Evolutionary conservation across 192 early-diverging fungal species (phyloP), one percentile per base, ranked within the genome.

Genomic region (Dissophora globulifera): DNA sequence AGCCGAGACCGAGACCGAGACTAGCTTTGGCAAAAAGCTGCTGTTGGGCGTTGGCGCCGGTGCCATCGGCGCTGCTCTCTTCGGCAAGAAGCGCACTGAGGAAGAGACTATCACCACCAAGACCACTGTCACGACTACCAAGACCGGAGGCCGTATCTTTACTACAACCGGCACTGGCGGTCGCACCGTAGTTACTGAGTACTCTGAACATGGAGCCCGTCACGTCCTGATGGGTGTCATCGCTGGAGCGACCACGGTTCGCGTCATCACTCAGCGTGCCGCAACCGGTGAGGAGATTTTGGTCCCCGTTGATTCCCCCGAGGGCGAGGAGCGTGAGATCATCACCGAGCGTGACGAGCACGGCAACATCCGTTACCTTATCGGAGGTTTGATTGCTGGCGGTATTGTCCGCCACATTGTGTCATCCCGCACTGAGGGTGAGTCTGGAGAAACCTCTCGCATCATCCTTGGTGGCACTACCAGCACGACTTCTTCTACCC

Each of bases 151-250:
- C 51, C 54, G 56, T 17, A 53, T 76, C 50, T 76, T 53, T 52
- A 76, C 72, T 32, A 76, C 72, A 29, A 56, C 63, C n/a, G 72
- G 72, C 32, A 52, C 72, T 56, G 63, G 63, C 26, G 72, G 72
- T 19, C 72, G 63, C 45, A 76, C 72, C 32, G 63, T 76, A 29
- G 35, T 50, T 13, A 67, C 72, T 66, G 72, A 76, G 22, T 45
- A 38, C 25, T 54, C 56, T 46, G 72, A 76, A 40, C 61, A 57
- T 57, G 72, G 72, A 3, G 13, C 42, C 40, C 72, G 72, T 17
- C 62, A 76, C 32, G 51, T 67, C 26, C 26, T 76, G 54, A 67
- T 58, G 17, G 72, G 71, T 16, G 50, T 66, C 56, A 27, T 56
- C 26, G 50, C 71, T 43, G 63, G 51, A 22, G 31, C 56, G 1